Base-by-base conservation (phyloP, 2,329 filamentous ascomycete genomes). In the Claviceps citrina region DNA sequence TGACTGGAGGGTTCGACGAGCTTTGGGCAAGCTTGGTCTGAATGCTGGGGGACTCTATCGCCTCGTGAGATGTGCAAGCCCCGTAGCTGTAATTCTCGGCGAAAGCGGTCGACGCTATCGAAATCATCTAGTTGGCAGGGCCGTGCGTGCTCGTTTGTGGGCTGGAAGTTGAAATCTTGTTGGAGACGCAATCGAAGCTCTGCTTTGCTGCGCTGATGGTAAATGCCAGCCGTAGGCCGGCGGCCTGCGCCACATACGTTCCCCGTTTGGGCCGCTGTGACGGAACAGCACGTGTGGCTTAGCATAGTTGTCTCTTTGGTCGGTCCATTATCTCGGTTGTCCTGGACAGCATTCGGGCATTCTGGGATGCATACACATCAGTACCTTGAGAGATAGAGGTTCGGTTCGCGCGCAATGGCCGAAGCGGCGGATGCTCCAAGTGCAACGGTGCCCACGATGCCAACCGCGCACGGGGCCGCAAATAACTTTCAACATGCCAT, bases 401-500 rank as follows among this genome's bases (percentile, higher is more conserved):
- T 27, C 22, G n/a, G n/a, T n/a, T n/a, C n/a, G n/a, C n/a, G 31
- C 24, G 46, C 40, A 44, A 61, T 61, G 58, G 55, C 56, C 30
- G 57, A 56, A 46, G 49, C 51, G 39, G 47, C 48, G 18, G 51
- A 57, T 31, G 46, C 49, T 22, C 37, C 47, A 35, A 43, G 49
- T 36, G 18, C 41, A 20, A 32, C 47, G 49, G 32, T 54, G 59
- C 7, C 51, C 46, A 38, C 49, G 37, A 53, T 43, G 22, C 49
- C 54, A 19, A 51, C 51, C 7, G 53, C 56, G 13, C 73, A 78
- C 36, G 73, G 73, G 27, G 78, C 13, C 1, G 37, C 81, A 51
- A 96, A 93, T 67, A 95, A 94, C 62, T 98, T 98, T 59, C 91
- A 98, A 60, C 82, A 81, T 57, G 91, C 91, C 42, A 93, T 98